Percentiles rank a stretch among this genome's conserved stretches.
These are phyloP conservation scores for Trichomonascaceae sp. DNA, from an alignment of 1,139 yeast genomes.

Conservation along the genomic window DNA sequence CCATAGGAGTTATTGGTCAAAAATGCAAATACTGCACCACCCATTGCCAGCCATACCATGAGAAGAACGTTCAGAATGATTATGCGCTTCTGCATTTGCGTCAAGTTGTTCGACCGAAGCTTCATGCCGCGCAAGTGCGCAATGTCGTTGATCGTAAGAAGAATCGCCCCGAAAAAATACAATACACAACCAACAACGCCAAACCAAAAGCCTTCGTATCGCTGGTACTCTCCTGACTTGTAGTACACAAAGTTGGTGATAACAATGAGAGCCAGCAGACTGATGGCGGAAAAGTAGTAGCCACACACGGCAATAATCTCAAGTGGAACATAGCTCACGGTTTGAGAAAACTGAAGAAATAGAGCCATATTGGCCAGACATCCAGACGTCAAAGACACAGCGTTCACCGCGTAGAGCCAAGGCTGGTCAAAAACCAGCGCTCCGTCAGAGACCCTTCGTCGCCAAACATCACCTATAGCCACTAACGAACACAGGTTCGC, in stretches of 20 bases:
- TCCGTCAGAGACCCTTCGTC: conserved; percentile 23
- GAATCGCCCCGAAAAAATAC: conserved; percentile 42
- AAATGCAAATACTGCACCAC: conserved; percentile 42
- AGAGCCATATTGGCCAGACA: conserved; percentile 52
- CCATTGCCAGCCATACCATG: conserved; percentile 57
- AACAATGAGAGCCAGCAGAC: conserved; percentile 39
- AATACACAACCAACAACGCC: conserved; percentile 52
- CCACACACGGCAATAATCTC: conserved; percentile 39
- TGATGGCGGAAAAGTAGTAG: conserved; percentile 44
- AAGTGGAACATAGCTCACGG: conserved; percentile 7
- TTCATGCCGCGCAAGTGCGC: conserved; percentile 33
- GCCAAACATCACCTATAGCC: conserved; percentile 64
- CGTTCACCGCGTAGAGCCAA: conserved; percentile 42
- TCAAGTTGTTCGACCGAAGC: conserved; percentile 32
- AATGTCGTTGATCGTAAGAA: conserved; percentile 42
- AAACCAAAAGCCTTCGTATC: conserved; percentile 64
- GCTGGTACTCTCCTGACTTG: conserved; percentile 6
- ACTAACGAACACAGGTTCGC: conserved; percentile 61
- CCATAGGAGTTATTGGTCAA: conserved; percentile 35
- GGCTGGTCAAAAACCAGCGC: conserved; percentile 22
- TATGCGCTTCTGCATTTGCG: conserved; percentile 52
- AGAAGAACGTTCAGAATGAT: conserved; percentile 58
- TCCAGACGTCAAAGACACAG: conserved; percentile 50
- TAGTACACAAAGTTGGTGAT: conserved; percentile 21
- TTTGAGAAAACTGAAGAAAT: conserved; percentile 57